Base-by-base conservation (phyloP, 1,284 basidiomycete species). In the Moniliophthora roreri region DNA sequence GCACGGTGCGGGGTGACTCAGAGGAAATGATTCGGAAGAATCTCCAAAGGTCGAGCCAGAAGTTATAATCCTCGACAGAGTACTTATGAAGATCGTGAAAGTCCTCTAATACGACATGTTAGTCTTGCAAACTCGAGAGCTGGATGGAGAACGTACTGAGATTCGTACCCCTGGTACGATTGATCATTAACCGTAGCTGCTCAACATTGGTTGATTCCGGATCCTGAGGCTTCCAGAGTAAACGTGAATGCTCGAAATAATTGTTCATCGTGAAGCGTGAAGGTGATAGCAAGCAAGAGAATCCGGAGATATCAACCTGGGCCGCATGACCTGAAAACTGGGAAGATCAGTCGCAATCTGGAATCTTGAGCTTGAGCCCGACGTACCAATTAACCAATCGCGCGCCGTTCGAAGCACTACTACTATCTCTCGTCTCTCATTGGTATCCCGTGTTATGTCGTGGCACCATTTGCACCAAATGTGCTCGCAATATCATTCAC, bases 1-100 rank as follows among this genome's bases (percentile, higher is more conserved):
- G 16, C 51, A 84, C 85, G 72, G 80, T 75, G 47, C 64, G 57
- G 4, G 78, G 76, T 16, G 57, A 54, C 36, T 57, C 44, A 32
- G 60, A 61, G 23, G 41, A 59, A 4, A 58, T 56, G 7, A 63
- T 58, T 21, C 59, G 52, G 39, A 61, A 26, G 36, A 54, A 53
- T 20, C 57, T 50, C 58, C 60, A 64, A 8, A 62, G 46, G 41
- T 64, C 62, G 37, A 59, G 34, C 62, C 62, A 64, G 38, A 64
- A 64, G 3, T 54, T 28, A 38, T 63, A 60, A 26, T 62, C 46
- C 11, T 51, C 42, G 15, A 60, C 53, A 28, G 62, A 64, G 48
- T 62, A 64, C 20, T 50, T 48, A 44, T 61, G 53, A 5, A 64
- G 51, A 16, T 62, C 61, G 52, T 61, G 51, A 48, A 54, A 61